Base-by-base conservation (phyloP, 108 stramenopile species). In the Skeletonema menzelii region DNA sequence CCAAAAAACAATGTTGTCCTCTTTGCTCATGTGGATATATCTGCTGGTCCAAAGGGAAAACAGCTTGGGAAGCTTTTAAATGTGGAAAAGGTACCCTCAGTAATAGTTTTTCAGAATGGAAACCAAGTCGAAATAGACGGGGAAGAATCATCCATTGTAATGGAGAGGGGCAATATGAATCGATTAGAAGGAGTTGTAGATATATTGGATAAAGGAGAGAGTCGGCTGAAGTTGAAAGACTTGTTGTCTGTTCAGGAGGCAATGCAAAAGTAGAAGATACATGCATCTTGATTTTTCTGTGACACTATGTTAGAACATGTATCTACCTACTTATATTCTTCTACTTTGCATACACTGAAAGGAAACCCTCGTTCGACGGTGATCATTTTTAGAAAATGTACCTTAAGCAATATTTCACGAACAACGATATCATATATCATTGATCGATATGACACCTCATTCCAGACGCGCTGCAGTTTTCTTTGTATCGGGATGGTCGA, bases 51-150 rank as follows among this genome's bases (percentile, higher is more conserved):
- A 31, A 63, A 40, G 11, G 90, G 87, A 28, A 91, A 88, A 66
- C 64, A 77, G 20, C 60, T 92, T 27, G 84, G 82, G 1, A 64
- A 65, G 11, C 61, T 63, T 22, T 46, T 92, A 38, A 63, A 61
- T 35, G 88, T 88, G 6, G 84, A 88, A 13, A 85, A 87, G 20
- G 91, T 92, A 4, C 91, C 91, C 46, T 58, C 87, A 15, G 84
- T 92, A 68, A 65, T 88, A 5, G 38, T 88, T 13, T 88, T 87
- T 62, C 78, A 72, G 35, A 31, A 78, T 10, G 91, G 91, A 8
- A 49, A 87, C 42, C 74, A 61, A 53, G 56, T 69, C 2, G 56
- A 69, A 38, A 4, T 49, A 40, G 49, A 53, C 10, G 32, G 34
- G 17, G 68, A 14, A 12, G 68, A 42, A 26, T 56, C 68, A 24